Conservation (phyloP, 371 early-diverging fungal genomes). For the Blastocladiella emersonii region DNA sequence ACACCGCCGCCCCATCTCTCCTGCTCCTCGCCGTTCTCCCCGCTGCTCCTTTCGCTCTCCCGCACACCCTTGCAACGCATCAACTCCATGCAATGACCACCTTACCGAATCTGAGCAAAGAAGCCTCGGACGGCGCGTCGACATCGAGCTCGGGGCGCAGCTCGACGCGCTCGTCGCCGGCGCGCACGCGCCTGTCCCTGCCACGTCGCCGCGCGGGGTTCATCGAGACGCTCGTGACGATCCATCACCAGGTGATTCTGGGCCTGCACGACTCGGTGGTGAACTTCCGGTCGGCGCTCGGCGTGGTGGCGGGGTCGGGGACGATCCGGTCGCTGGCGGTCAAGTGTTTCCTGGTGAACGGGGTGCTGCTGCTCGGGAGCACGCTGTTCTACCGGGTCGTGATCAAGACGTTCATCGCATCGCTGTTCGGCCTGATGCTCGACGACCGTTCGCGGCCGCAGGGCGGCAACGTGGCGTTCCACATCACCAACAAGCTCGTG, state of each 20-base stretch:
- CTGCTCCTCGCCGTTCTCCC: too few species aligned
- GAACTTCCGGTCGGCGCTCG: neutral
- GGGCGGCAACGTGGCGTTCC: neutral
- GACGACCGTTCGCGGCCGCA: neutral
- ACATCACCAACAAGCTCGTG: neutral
- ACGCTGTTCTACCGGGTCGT: conserved; percentile 15
- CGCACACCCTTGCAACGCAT: too few species aligned
- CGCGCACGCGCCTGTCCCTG: too few species aligned
- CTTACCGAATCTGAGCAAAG: too few species aligned
- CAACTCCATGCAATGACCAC: too few species aligned
- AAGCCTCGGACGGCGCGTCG: too few species aligned
- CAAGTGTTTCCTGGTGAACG: conserved; percentile 22
- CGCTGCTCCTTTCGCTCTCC: too few species aligned
- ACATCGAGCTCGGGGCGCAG: too few species aligned
- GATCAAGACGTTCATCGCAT: conserved; percentile 11
- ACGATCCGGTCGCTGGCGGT: conserved; percentile 13
- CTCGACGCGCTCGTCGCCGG: too few species aligned
- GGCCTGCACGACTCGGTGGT: neutral
- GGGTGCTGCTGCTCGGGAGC: conserved; percentile 21
- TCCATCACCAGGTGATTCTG: neutral
- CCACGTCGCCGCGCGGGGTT: too few species aligned
- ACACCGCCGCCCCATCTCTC: too few species aligned
- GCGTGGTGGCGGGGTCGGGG: conserved; percentile 7
- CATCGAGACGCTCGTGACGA: too few species aligned
- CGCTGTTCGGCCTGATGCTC: neutral